Conservation (phyloP, 768 basidiomycete genomes). For the Chiua virens region DNA sequence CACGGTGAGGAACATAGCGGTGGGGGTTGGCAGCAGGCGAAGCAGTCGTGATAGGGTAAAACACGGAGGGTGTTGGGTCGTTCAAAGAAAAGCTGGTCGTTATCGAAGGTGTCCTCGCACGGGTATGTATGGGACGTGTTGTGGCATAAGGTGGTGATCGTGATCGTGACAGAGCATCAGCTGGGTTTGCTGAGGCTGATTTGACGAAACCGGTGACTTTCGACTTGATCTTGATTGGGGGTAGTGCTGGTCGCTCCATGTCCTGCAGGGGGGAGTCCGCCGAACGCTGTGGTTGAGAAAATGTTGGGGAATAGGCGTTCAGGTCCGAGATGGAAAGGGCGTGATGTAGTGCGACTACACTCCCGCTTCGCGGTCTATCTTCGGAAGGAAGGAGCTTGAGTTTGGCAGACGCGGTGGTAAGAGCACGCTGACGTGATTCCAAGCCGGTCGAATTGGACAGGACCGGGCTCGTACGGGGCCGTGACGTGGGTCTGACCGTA, state of each 20-base stretch:
- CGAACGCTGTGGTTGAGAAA: constrained; percentile 16
- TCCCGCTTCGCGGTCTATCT: constrained; percentile 34
- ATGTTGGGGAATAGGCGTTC: constrained; percentile 11
- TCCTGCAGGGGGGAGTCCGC: constrained; percentile 13
- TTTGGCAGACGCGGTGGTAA: constrained; percentile 23
- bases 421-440: constrained; percentile 33
- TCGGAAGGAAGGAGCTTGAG: constrained; percentile 29
- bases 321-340: constrained; percentile 25
- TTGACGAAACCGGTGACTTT: constrained; percentile 56
- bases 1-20: constrained; percentile 43
- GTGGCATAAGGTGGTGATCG: constrained; percentile 32
- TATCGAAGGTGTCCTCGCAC: constrained; percentile 31
- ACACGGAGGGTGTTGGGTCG: constrained; percentile 28
- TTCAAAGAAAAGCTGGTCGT: constrained; percentile 27
- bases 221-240: constrained; percentile 53
- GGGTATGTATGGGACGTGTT: constrained; percentile 28
- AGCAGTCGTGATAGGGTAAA: constrained; percentile 60
- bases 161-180: constrained; percentile 41
- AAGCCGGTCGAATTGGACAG: constrained; percentile 10
- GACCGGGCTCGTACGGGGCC: constrained; percentile 8
- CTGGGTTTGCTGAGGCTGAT: constrained; percentile 13
- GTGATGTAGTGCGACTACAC: constrained; percentile 25
- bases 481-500: constrained; percentile 32
- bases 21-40: constrained; percentile 59
- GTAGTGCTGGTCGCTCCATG: constrained; percentile 11